Conservation (phyloP, 2,329 filamentous ascomycete species). For the Pyricularia grisea region DNA sequence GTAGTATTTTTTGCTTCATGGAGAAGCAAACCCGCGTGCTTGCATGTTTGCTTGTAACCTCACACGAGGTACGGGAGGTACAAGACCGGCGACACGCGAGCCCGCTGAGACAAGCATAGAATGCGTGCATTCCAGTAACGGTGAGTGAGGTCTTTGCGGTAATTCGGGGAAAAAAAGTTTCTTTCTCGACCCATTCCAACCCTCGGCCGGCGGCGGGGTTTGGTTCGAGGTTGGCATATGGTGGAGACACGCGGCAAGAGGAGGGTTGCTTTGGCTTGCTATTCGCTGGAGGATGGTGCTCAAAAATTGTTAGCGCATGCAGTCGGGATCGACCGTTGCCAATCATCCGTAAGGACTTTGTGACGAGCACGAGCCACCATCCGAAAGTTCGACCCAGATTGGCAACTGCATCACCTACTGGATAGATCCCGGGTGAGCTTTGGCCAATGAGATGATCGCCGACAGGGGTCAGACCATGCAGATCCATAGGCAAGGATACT, state of each 20-base stretch:
- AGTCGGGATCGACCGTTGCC: background rate
- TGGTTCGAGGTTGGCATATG: background rate
- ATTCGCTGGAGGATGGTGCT: background rate
- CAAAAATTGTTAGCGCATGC: background rate
- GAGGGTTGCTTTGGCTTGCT: background rate
- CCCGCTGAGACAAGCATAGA: background rate
- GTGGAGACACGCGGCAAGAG: background rate
- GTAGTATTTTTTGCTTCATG: background rate
- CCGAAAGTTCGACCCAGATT: background rate
- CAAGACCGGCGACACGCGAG: background rate
- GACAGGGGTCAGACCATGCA: background rate
- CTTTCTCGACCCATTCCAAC: background rate
- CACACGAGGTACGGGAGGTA: background rate
- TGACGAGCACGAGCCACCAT: background rate
- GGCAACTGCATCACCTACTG: background rate
- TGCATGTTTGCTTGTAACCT: slow-evolving; percentile 1
- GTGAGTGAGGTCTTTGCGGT: background rate
- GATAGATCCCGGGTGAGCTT: background rate
- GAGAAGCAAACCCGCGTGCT: background rate
- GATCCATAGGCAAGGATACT: background rate
- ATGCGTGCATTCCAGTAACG: background rate
- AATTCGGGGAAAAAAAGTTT: background rate
- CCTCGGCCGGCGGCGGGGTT: background rate
- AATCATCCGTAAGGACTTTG: background rate
- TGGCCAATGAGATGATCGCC: background rate